Conservation (phyloP, 2,329 filamentous ascomycete genomes). For the Penicillium capsulatum region DNA sequence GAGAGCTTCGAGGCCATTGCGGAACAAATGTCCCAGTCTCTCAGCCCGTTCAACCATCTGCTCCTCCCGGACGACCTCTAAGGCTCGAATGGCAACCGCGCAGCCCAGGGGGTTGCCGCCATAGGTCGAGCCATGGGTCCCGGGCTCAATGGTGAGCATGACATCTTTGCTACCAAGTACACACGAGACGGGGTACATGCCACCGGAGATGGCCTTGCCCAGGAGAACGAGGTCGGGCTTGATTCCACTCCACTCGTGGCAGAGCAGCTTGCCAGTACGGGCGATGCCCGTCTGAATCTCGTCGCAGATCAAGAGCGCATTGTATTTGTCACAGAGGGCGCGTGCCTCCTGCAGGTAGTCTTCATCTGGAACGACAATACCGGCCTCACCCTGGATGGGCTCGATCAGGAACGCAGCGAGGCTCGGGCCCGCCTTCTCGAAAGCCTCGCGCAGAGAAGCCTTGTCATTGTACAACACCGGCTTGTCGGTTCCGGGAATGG, state of each 20-base stretch:
- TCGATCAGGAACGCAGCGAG: slow-evolving; percentile 92
- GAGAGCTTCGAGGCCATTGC: slow-evolving; percentile 69
- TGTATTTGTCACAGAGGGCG: slow-evolving; percentile 87
- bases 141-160: slow-evolving; percentile 93
- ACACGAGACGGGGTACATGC: slow-evolving; percentile 97
- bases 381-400: slow-evolving; percentile 95
- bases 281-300: slow-evolving; percentile 99
- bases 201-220: slow-evolving; percentile 95
- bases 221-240: slow-evolving; percentile 93
- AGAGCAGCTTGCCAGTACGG: slow-evolving; percentile 88
- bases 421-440: slow-evolving; percentile 76
- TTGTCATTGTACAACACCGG: slow-evolving; percentile 83
- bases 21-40: slow-evolving; percentile 74
- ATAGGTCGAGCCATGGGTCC: slow-evolving; percentile 97
- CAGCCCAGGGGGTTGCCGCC: slow-evolving; percentile 95
- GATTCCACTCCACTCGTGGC: slow-evolving; percentile 90
- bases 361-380: slow-evolving; percentile 89
- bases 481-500: slow-evolving; percentile 69
- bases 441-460: slow-evolving; percentile 69
- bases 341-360: slow-evolving; percentile 78
- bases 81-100: slow-evolving; percentile 88
- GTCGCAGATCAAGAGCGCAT: slow-evolving; percentile 92
- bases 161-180: slow-evolving; percentile 84
- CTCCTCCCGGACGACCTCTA: slow-evolving; percentile 92
- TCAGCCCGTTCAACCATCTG: slow-evolving; percentile 79